Base-by-base conservation (phyloP, 768 basidiomycete genomes). In the Mycena galericulata region DNA sequence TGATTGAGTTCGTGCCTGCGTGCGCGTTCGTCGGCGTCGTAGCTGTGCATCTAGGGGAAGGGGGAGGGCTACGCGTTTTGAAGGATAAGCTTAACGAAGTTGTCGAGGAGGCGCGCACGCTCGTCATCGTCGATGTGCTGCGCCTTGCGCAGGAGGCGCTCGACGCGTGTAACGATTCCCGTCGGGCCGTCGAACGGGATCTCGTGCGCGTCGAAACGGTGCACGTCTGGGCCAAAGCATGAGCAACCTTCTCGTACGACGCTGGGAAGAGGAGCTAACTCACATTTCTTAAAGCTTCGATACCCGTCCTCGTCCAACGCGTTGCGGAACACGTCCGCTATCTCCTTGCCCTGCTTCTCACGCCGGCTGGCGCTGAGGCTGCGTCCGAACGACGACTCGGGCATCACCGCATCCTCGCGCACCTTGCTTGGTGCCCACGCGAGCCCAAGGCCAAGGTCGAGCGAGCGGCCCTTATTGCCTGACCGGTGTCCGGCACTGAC, bases 101-200 rank as follows among this genome's bases (percentile, higher is more conserved):
- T 84, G 67, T 89, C 87, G 77, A 93, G 77, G 56, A 93, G 82
- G 24, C 78, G 79, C 67, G 80, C 83, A 71, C 86, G 88, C 67
- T 79, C 85, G 57, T 86, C 84, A 45, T 81, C 79, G 67, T 75
- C 76, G 57, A 91, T 77, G 65, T 80, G 78, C 26, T 83, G 82
- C 7, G 89, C 81, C 47, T 81, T 80, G 54, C 81, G 81, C 59
- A 94, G 82, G 40, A 94, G 82, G 49, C 84, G 83, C 72, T 89
- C 87, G 8, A 92, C 89, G 46, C 86, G 87, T 29, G 83, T 75
- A n/a, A 93, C 82, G 45, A 94, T 88, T 24, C 93, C 93, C 34
- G 81, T 83, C 14, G 91, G 87, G 18, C 92, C 92, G 65, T 94
- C 91, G 55, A 94, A 88, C 4, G 91, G 89, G 51, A 94, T 93